These are phyloP conservation scores for Calycina marina DNA, from an alignment of 2,329 filamentous ascomycete genomes.

Conservation along the genomic window DNA sequence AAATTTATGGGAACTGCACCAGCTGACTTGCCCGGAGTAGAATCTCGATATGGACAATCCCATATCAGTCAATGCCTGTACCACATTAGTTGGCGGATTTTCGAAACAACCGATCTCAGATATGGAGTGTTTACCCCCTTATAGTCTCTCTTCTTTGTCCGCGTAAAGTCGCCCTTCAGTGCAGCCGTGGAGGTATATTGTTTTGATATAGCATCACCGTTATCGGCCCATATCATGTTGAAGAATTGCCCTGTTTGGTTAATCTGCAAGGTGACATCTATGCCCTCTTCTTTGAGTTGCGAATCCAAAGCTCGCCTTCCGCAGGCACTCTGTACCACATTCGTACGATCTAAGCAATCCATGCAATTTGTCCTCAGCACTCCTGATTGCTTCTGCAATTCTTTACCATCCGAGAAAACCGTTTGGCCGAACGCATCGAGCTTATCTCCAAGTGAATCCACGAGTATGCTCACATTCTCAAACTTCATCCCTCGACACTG, in stretches of 20 bases:
- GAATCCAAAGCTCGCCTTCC: conserved; percentile 68
- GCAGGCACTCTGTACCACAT: conserved; percentile 87
- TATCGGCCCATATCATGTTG: conserved; percentile 94
- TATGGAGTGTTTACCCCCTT: conserved; percentile 37
- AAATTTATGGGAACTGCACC: no score
- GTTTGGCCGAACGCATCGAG: conserved; percentile 62
- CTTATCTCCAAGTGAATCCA: conserved; percentile 53
- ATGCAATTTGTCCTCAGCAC: conserved; percentile 94
- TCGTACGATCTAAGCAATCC: conserved; percentile 94
- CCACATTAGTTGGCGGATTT: neutral
- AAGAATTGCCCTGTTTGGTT: conserved; percentile 85
- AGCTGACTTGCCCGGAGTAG: conserved; percentile 50
- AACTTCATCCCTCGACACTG: conserved; percentile 95
- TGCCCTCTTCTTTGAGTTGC: conserved; percentile 63
- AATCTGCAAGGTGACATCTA: conserved; percentile 57
- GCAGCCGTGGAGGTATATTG: conserved; percentile 94
- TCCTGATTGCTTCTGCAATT: conserved; percentile 46
- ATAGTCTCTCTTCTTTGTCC: conserved; percentile 80
- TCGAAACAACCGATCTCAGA: neutral
- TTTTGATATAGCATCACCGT: conserved; percentile 87
- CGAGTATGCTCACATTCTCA: conserved; percentile 74
- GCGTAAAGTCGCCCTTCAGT: conserved; percentile 91
- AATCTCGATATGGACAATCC: conserved; percentile 72
- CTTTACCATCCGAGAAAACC: conserved; percentile 32
- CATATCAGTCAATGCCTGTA: conserved; percentile 65